Conservation (phyloP, 2,329 filamentous ascomycete species). For the Trichoderma oligosporum region DNA sequence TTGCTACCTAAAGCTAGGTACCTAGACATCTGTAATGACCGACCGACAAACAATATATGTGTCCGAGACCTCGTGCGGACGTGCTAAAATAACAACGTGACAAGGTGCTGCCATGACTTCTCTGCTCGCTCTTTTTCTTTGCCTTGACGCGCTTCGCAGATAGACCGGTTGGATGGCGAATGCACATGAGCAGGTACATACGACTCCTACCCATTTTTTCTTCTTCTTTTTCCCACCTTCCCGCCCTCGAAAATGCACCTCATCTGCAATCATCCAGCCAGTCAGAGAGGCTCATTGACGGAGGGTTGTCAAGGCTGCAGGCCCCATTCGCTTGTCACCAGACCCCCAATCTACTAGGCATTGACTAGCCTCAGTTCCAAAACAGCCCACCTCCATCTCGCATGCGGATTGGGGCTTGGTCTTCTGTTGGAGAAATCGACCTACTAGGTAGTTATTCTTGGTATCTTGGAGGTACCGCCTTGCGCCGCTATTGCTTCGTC, state of each 20-base stretch:
- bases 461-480: background rate
- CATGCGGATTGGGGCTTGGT: conserved; percentile 4
- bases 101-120: background rate
- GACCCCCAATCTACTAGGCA: too few relatives aligned
- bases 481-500: too few relatives aligned
- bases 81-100: background rate
- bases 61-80: conserved; percentile 10
- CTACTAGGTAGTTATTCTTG: too few relatives aligned
- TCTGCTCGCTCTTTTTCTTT: background rate
- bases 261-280: conserved; percentile 2
- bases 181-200: conserved; percentile 10
- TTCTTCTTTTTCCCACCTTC: background rate
- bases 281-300: conserved; percentile 1
- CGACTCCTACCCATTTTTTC: background rate
- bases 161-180: background rate
- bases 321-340: conserved; percentile 17
- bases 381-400: background rate
- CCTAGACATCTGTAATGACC: background rate
- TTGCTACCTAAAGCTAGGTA: background rate
- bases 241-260: background rate
- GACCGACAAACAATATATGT: conserved; percentile 9
- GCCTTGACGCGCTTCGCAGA: background rate
- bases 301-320: conserved; percentile 12
- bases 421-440: too few relatives aligned
- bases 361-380: background rate